Base-by-base conservation (phyloP, 306 rosid genomes). In the Gastrolobium villosum region DNA sequence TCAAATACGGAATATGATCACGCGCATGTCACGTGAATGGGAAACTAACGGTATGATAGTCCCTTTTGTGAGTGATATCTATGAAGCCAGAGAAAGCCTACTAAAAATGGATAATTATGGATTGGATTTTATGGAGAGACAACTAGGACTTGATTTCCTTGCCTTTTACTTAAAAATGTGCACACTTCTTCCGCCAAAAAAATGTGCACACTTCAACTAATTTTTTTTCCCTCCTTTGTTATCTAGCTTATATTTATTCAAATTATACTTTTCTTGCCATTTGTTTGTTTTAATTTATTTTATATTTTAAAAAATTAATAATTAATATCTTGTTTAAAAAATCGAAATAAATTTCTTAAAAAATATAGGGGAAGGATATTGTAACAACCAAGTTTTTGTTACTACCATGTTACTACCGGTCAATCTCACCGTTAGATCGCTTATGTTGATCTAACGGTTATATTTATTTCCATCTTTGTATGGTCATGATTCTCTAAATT, bases 1-100 rank as follows among this genome's bases (percentile, higher is more conserved):
- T 92, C 95, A 86, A 88, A 90, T 78, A 76, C 70, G 75, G 85
- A 43, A 74, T 41, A 7, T 5, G 49, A 46, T 79, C 93, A 85
- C 91, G 90, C 72, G 88, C 70, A 37, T 3, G 7, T 73, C 91
- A 61, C 84, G 88, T 79, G 52, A 6, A 41, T 2, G 1, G 26
- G 56, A 4, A 55, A 60, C 77, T 54, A 86, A 86, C 86, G 88
- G 89, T 77, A 48, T 2, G 26, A 53, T 59, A 10, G 64, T 26
- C 36, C 9, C 44, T 56, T 64, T 7, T 39, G 54, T 35, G 48
- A 65, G 68, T 78, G 77, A 68, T 54, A 13, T 56, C 0, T 11
- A 14, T 30, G 8, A 11, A 35, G 52, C 35, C 56, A 64, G 44
- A 4, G 14, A 14, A 59, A 73, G 81, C 81, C 78, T 52, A 28